phyloP scores from a whole-genome alignment of 495 filamentous ascomycete species.

The Delitschia confertaspora region DNA sequence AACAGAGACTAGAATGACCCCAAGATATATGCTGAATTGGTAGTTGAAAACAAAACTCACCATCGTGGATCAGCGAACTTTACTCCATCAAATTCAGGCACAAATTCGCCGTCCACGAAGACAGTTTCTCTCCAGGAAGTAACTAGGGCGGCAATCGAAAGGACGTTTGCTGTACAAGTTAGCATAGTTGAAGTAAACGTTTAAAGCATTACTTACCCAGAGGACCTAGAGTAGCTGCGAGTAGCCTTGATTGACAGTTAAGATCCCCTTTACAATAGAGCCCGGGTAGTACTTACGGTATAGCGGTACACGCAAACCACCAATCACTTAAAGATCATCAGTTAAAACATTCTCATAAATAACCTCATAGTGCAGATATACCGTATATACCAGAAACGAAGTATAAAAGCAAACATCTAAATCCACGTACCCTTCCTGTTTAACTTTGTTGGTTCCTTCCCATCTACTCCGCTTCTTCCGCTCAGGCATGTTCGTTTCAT shows the following conservation, averaged over 20 bases:
- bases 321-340: slow-evolving; percentile 38
- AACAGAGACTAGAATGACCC: neutral
- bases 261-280: no score
- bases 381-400: neutral
- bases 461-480: no score
- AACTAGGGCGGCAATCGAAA: slow-evolving; percentile 66
- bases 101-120: slow-evolving; percentile 33
- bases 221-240: slow-evolving; percentile 63
- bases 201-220: no score
- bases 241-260: slow-evolving; percentile 47
- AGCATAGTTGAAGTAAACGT: no score
- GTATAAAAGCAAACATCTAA: no score
- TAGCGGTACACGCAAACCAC: slow-evolving; percentile 74
- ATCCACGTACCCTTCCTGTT: no score
- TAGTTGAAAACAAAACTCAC: no score
- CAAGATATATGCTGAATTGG: neutral
- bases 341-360: neutral
- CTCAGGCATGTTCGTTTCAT: no score
- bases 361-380: no score
- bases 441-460: no score
- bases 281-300: slow-evolving; percentile 44
- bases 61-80: slow-evolving; percentile 38
- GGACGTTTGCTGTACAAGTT: slow-evolving; percentile 69
- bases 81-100: slow-evolving; percentile 37
- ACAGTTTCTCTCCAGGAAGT: slow-evolving; percentile 50